A percentile compares a stretch with the other conserved stretches of the same genome.
phyloP scores from a whole-genome alignment of 257 asterid genomes.

The Phtheirospermum japonicum region DNA sequence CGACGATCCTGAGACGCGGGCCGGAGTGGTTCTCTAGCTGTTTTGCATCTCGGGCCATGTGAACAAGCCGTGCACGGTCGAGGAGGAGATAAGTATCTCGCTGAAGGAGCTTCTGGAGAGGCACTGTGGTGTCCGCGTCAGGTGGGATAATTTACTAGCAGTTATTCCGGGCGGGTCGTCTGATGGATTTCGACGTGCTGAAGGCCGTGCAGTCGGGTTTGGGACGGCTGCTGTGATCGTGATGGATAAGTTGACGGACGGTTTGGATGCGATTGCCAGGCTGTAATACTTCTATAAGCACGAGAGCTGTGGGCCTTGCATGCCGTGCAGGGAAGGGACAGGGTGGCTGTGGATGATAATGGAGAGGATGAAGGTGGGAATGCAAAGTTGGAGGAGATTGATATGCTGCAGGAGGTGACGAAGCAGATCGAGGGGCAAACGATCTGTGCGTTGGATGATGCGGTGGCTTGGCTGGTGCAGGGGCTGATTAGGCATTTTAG shows the following conservation, averaged over 20 bases:
- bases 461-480: conserved; percentile 99
- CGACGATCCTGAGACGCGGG: conserved; percentile 94
- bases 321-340: conserved; percentile 98
- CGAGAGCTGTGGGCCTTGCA: conserved; percentile 98
- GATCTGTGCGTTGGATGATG: conserved; percentile 98
- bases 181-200: conserved; percentile 94
- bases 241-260: conserved; percentile 97
- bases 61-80: conserved; percentile 97
- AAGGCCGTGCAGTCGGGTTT: conserved; percentile 95
- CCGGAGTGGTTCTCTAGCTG: conserved; percentile 98
- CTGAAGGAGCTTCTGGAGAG: conserved; percentile 85
- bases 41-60: conserved; percentile 97
- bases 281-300: conserved; percentile 97
- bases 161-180: conserved; percentile 97
- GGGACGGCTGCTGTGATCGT: conserved; percentile 97
- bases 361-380: conserved; percentile 99
- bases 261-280: conserved; percentile 93
- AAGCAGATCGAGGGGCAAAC: conserved; percentile 99
- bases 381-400: conserved; percentile 95
- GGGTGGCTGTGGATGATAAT: conserved; percentile 99
- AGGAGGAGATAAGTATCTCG: conserved; percentile 98
- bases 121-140: conserved; percentile 98
- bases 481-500: conserved; percentile 98
- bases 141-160: conserved; percentile 98
- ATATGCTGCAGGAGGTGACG: conserved; percentile 98